Evolutionary conservation across 2,329 filamentous ascomycete genomes (phyloP).

Genomic region (Venturia pyrina): DNA sequence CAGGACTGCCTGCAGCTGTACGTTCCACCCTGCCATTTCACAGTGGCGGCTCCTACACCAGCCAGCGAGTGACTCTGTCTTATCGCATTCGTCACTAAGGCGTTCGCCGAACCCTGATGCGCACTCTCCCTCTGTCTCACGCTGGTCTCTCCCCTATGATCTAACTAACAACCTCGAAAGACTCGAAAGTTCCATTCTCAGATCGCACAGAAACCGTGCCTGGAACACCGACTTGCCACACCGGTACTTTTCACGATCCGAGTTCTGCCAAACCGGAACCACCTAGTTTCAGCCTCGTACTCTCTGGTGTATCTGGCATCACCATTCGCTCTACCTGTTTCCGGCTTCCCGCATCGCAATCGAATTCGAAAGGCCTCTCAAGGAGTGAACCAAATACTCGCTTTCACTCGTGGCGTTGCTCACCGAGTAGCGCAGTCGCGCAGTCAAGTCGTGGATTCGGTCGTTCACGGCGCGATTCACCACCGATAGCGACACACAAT

Average conservation of each 20-base stretch:
- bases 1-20: constrained; percentile 4
- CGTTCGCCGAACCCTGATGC: neutral
- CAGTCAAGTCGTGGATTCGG: constrained; percentile 46
- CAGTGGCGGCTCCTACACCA: constrained; percentile 2
- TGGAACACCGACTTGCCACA: neutral
- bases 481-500: constrained; percentile 24
- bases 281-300: constrained; percentile 4
- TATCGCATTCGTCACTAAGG: constrained; percentile 4
- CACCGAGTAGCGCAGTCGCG: neutral
- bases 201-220: constrained; percentile 2
- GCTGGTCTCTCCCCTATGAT: neutral
- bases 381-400: neutral
- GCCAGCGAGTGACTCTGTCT: constrained; percentile 1
- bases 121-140: constrained; percentile 1
- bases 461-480: constrained; percentile 43
- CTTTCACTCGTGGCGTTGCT: neutral
- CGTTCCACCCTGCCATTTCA: neutral
- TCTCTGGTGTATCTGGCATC: neutral
- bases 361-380: neutral
- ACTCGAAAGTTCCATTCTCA: neutral
- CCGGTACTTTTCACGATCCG: neutral
- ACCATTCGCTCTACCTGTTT: neutral
- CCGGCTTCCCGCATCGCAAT: neutral
- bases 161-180: neutral
- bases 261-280: neutral